Evolutionary conservation across 306 rosid genomes (phyloP), one percentile per base, ranked within the genome.

Genomic region (Senna siamea): DNA sequence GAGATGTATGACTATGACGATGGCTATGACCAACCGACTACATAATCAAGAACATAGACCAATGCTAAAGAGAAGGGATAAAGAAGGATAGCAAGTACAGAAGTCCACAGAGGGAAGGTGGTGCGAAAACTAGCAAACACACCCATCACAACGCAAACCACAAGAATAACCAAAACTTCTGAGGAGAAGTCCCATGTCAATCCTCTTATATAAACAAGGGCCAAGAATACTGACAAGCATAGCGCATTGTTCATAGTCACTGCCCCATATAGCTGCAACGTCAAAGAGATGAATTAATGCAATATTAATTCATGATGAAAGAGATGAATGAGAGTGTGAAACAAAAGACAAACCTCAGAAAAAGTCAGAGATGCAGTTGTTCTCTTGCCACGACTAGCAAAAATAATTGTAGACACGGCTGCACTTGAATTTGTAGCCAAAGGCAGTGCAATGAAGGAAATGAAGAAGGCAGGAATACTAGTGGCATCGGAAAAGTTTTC

Each of bases 191-290:
- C 86, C 99, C 99, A 94, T 60, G 91, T 81, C 80, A 92, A 76
- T 71, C 84, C 99, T 75, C 96, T 83, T 17, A 11, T 11, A 41
- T 94, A 94, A 9, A 94, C 97, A 9, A 92, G 88, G 37, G 96
- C 97, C 81, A 94, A 84, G 86, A 92, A 92, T 4, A 94, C 99
- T 2, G 98, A 87, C 65, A 92, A 85, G 81, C 93, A 92, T 13
- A 94, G 96, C 41, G 88, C 88, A 37, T 94, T 94, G 59, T 90
- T 94, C 98, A 90, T 94, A n/a, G 99, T 89, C 35, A 77, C 98
- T 38, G 97, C 92, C 47, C 97, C 99, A 61, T 92, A 94, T 67
- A 94, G 23, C 99, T 94, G 90, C 92, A 79, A 55, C 7, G n/a
- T n/a, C n/a, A n/a, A n/a, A n/a, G n/a, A n/a, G n/a, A n/a, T n/a